These are phyloP conservation scores for Penicillium sp. DNA, from an alignment of 2,329 filamentous ascomycete species.

Conservation along the genomic window DNA sequence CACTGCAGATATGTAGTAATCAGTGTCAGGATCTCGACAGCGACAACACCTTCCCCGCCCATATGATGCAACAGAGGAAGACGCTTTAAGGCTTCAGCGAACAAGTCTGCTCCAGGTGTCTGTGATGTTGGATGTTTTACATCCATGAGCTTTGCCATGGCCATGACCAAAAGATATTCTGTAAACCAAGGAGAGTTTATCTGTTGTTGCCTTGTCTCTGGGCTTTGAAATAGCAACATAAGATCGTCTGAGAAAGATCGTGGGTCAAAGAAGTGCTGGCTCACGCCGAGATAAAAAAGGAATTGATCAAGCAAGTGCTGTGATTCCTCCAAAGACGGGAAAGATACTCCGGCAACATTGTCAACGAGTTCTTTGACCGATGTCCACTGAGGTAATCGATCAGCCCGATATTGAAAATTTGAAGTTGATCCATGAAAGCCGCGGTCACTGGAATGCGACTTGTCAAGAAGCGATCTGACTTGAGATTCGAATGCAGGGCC, in stretches of 20 bases:
- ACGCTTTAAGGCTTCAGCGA: slow-evolving; percentile 20
- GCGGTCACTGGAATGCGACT: slow-evolving; percentile 2
- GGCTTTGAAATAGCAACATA: slow-evolving; percentile 19
- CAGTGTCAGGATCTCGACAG: slow-evolving; percentile 21
- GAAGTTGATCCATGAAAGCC: not conserved
- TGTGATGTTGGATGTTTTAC: slow-evolving; percentile 19
- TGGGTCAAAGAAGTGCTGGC: slow-evolving; percentile 26
- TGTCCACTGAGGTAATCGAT: slow-evolving; percentile 4
- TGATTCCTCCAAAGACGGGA: slow-evolving; percentile 20
- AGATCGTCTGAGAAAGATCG: slow-evolving; percentile 22
- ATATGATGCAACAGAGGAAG: slow-evolving; percentile 18
- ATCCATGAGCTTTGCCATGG: slow-evolving; percentile 27
- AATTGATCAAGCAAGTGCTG: slow-evolving; percentile 24
- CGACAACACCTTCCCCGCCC: slow-evolving; percentile 17
- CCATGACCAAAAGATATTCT: slow-evolving; percentile 27
- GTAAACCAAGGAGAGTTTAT: slow-evolving; percentile 20
- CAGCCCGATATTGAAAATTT: not conserved
- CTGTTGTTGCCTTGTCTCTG: slow-evolving; percentile 10
- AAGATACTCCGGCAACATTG: slow-evolving; percentile 3
- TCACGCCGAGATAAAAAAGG: slow-evolving; percentile 26
- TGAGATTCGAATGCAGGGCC: slow-evolving; percentile 24
- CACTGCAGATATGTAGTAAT: slow-evolving; percentile 23
- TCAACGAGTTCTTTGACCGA: slow-evolving; percentile 9
- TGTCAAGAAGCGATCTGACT: slow-evolving; percentile 19
- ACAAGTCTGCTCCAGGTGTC: slow-evolving; percentile 18